Evolutionary conservation across 176 grass and related monocot genomes (phyloP).

Genomic region (Pharus latifolius): DNA sequence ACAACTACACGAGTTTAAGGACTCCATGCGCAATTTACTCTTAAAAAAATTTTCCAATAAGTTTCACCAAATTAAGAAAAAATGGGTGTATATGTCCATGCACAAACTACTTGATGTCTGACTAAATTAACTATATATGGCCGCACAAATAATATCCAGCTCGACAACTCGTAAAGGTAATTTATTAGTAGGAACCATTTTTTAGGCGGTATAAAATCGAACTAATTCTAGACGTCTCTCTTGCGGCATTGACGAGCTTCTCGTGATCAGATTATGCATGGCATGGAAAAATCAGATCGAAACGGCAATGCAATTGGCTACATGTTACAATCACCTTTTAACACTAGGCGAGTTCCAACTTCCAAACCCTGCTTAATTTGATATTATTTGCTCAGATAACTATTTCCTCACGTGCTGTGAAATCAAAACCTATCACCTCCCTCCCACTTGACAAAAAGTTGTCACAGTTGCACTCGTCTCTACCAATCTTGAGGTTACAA

Average conservation of each 20-base stretch:
- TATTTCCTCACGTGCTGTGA: slow-evolving; percentile 28
- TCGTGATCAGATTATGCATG: slow-evolving; percentile 1
- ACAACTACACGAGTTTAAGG: too few relatives aligned
- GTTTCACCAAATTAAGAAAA: too few relatives aligned
- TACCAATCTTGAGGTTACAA: slow-evolving; percentile 12
- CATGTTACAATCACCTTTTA: slow-evolving; percentile 17
- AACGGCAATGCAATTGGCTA: slow-evolving; percentile 1
- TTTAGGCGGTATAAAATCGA: too few relatives aligned
- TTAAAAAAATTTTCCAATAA: too few relatives aligned
- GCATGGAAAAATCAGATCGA: not conserved
- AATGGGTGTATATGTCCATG: too few relatives aligned
- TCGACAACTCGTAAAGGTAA: not conserved
- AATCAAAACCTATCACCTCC: not conserved
- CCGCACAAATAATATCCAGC: not conserved
- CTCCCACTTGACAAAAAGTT: slow-evolving; percentile 22
- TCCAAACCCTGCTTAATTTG: too few relatives aligned
- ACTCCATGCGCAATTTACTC: too few relatives aligned
- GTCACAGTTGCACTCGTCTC: not conserved
- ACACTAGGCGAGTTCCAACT: not conserved
- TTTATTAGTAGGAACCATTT: not conserved
- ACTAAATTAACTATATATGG: too few relatives aligned
- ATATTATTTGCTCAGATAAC: not conserved
- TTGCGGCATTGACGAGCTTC: not conserved
- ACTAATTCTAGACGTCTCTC: slow-evolving; percentile 1
- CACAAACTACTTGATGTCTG: too few relatives aligned